Evolutionary conservation across 192 early-diverging fungal species (phyloP).

Genomic region (Obelidium mucronatum): DNA sequence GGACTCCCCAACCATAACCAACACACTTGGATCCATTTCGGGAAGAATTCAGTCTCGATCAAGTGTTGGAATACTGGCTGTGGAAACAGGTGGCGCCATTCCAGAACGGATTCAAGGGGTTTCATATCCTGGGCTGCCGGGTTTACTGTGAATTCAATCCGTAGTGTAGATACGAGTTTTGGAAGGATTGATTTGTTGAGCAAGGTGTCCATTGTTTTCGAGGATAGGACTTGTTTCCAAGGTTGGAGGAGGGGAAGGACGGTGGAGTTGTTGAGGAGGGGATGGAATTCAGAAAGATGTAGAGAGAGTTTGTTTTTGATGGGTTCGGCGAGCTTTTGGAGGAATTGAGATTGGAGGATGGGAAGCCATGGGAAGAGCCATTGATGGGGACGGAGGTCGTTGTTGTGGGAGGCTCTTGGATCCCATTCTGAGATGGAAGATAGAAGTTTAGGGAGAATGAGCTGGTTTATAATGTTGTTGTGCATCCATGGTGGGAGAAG

Average conservation of each 20-base stretch:
- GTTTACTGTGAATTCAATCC: constrained; percentile 72
- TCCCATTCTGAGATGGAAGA: constrained; percentile 70
- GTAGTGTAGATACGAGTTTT: constrained; percentile 67
- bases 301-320: constrained; percentile 69
- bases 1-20: constrained; percentile 72
- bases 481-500: constrained; percentile 76
- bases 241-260: constrained; percentile 47
- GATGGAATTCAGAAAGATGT: constrained; percentile 69
- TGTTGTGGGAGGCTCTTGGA: constrained; percentile 48
- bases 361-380: constrained; percentile 90
- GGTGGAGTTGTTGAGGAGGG: constrained; percentile 48
- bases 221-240: constrained; percentile 66
- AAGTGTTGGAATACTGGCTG: constrained; percentile 62
- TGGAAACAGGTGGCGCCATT: constrained; percentile 66
- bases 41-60: constrained; percentile 80
- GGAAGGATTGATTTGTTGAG: constrained; percentile 72
- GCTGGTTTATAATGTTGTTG: constrained; percentile 78
- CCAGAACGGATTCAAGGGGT: constrained; percentile 67
- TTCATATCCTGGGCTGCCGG: constrained; percentile 74
- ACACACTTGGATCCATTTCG: constrained; percentile 76
- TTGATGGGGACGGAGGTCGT: constrained; percentile 57
- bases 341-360: constrained; percentile 53
- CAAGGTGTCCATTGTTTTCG: constrained; percentile 34
- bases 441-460: constrained; percentile 80
- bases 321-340: constrained; percentile 52